Conservation (phyloP, 495 filamentous ascomycete species). For the Penicillium canariense region DNA sequence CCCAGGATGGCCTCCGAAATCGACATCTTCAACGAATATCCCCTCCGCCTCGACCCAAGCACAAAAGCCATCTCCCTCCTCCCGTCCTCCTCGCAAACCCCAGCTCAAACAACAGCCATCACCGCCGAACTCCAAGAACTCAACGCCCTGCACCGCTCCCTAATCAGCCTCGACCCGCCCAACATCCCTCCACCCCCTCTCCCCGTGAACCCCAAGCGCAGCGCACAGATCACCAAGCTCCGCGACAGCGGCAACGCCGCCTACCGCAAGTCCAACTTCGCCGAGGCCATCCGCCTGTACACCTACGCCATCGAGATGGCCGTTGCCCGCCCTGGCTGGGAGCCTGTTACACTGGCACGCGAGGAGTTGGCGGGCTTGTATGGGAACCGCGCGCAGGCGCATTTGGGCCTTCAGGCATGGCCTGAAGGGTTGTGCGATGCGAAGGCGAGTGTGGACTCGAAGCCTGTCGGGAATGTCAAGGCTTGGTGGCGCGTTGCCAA, state of each 20-base stretch:
- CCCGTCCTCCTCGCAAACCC: conserved; percentile 29
- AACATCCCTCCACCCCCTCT: conserved; percentile 72
- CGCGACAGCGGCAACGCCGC: conserved; percentile 81
- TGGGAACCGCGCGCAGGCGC: conserved; percentile 84
- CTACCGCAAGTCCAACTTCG: conserved; percentile 71
- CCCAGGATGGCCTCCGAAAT: conserved; percentile 37
- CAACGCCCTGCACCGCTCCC: conserved; percentile 69
- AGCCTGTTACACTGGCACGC: conserved; percentile 72
- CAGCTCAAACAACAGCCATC: conserved; percentile 44
- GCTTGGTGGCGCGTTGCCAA: conserved; percentile 85
- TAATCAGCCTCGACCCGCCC: conserved; percentile 55
- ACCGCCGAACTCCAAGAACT: conserved; percentile 65
- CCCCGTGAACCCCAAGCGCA: conserved; percentile 81
- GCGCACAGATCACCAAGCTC: conserved; percentile 82
- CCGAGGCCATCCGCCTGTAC: conserved; percentile 79
- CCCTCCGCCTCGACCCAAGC: conserved; percentile 72
- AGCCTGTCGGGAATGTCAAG: conserved; percentile 83
- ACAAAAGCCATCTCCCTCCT: conserved; percentile 72
- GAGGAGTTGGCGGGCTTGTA: conserved; percentile 81
- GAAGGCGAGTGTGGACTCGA: conserved; percentile 85
- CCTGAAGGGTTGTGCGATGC: conserved; percentile 79
- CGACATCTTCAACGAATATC: conserved; percentile 81
- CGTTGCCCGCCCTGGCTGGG: conserved; percentile 76
- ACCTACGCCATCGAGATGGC: conserved; percentile 85
- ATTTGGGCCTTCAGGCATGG: conserved; percentile 78